Percentiles rank a stretch among this genome's conserved stretches.
Evolutionary conservation across 352 stramenopile genomes (phyloP).

Genomic region (Globisporangium canariense): DNA sequence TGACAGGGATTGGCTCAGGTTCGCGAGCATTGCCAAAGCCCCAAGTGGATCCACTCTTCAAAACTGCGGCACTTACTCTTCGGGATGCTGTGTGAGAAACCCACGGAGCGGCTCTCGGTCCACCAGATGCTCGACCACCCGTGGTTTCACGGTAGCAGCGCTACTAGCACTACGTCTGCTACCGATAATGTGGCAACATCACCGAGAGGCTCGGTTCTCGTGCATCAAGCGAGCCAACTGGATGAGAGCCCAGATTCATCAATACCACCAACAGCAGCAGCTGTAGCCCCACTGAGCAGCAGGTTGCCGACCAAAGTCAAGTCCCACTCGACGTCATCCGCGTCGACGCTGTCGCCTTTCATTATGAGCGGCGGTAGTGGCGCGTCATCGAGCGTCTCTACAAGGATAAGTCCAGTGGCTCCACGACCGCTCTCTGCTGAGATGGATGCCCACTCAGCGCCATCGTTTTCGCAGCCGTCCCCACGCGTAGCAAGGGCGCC

Average conservation of each 20-base stretch:
- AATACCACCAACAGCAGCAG: background rate
- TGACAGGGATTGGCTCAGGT: slow-evolving; percentile 28
- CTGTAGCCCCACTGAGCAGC: background rate
- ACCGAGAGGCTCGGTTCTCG: slow-evolving; percentile 1
- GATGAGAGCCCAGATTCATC: background rate
- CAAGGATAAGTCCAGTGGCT: background rate
- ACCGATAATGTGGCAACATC: background rate
- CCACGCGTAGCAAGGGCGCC: slow-evolving; percentile 1
- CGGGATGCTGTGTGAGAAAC: slow-evolving; percentile 37
- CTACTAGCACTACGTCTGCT: background rate
- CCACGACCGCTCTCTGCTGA: slow-evolving; percentile 17
- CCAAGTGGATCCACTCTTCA: slow-evolving; percentile 44
- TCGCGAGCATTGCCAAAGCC: slow-evolving; percentile 31
- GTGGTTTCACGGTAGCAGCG: slow-evolving; percentile 32
- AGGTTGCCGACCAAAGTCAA: slow-evolving; percentile 12
- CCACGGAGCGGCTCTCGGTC: slow-evolving; percentile 36
- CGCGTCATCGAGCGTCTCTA: background rate
- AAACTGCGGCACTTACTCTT: slow-evolving; percentile 43
- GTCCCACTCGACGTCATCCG: slow-evolving; percentile 15
- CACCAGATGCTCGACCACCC: slow-evolving; percentile 44
- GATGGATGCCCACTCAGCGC: background rate
- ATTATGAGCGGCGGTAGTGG: background rate
- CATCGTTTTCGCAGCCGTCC: background rate
- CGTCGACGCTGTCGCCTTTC: slow-evolving; percentile 4
- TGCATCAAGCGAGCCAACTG: slow-evolving; percentile 6